Evolutionary conservation across 257 asterid genomes (phyloP).

Genomic region (Scutellaria galericulata): DNA sequence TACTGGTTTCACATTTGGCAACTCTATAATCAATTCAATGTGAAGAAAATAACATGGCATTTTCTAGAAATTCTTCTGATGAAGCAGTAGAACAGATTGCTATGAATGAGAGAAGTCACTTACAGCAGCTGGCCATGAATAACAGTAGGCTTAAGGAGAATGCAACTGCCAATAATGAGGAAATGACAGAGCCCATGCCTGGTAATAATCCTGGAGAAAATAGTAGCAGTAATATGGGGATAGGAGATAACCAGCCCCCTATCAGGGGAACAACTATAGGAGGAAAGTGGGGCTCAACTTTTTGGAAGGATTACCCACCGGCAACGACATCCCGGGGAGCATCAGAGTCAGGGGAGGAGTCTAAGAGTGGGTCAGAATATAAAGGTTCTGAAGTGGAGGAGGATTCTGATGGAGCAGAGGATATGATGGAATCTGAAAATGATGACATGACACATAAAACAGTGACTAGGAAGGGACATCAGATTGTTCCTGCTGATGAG

Average conservation of each 20-base stretch:
- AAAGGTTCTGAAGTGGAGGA: constrained; percentile 82
- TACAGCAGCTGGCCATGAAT: constrained; percentile 49
- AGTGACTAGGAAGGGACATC: constrained; percentile 53
- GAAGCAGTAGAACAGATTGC: constrained; percentile 53
- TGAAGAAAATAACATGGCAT: constrained; percentile 60
- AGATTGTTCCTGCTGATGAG: constrained; percentile 77
- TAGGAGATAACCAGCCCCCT: constrained; percentile 49
- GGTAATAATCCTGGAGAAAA: constrained; percentile 57
- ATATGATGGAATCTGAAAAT: constrained; percentile 59
- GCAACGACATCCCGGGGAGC: constrained; percentile 48
- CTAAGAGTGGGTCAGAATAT: constrained; percentile 88
- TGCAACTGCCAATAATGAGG: constrained; percentile 43
- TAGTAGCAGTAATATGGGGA: constrained; percentile 38
- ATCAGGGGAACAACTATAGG: constrained; percentile 45
- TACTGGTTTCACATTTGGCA: constrained; percentile 29
- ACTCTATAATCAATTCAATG: constrained; percentile 49
- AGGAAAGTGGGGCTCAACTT: constrained; percentile 87
- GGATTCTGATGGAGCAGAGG: constrained; percentile 60
- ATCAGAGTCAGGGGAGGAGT: constrained; percentile 83
- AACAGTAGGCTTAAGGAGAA: constrained; percentile 45
- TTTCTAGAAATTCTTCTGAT: constrained; percentile 57
- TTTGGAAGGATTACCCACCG: constrained; percentile 83
- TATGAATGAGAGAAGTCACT: constrained; percentile 55
- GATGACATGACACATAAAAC: constrained; percentile 51
- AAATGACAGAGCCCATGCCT: constrained; percentile 51